Base-by-base conservation (phyloP, 2,329 filamentous ascomycete genomes). In the Hyphodiscus sp. region DNA sequence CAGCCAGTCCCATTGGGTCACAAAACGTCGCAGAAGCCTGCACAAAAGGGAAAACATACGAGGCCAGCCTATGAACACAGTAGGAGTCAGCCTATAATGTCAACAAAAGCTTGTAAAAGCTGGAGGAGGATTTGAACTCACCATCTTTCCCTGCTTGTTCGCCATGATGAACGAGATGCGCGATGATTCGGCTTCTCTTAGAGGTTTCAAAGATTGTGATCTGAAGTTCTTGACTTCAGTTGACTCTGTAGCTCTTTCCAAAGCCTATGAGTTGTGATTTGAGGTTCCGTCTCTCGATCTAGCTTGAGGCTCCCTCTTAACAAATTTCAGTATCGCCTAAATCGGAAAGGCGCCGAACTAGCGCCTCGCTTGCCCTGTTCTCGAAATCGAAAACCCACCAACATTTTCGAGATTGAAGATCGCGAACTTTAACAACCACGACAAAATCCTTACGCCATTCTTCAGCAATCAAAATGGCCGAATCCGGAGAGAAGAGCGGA, bases 81-180 rank as follows among this genome's bases (percentile, higher is more conserved):
- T 69, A 73, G 70, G 70, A 70, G 79, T 88, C 76, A 87, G 83
- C 77, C 73, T 76, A 68, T 67, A 65, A 74, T 73, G 72, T 80
- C 75, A 78, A 80, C 71, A 63, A 72, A 73, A 69, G 71, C 66
- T 69, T 69, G 68, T 66, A 70, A 64, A 26, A 70, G 65, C 51
- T 60, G 54, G 66, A 64, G 66, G 64, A 59, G 57, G 58, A 58
- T 59, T 61, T 52, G 55, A 56, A 85, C 89, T 81, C 79, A 97
- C 94, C 94, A 99, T 97, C 82, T 99, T 97, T 76, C 94, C 94
- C 76, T 96, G 91, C 75, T 96, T 95, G 82, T 96, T 92, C 70
- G 85, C 82, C 84, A 85, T 86, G 64, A 72, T 84, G 69, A 59
- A 64, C 61, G 64, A 68, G 63, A 68, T 70, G 74, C 72, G 59